Conservation (phyloP, 805 yeast genomes). For the Novakomyces olei region DNA sequence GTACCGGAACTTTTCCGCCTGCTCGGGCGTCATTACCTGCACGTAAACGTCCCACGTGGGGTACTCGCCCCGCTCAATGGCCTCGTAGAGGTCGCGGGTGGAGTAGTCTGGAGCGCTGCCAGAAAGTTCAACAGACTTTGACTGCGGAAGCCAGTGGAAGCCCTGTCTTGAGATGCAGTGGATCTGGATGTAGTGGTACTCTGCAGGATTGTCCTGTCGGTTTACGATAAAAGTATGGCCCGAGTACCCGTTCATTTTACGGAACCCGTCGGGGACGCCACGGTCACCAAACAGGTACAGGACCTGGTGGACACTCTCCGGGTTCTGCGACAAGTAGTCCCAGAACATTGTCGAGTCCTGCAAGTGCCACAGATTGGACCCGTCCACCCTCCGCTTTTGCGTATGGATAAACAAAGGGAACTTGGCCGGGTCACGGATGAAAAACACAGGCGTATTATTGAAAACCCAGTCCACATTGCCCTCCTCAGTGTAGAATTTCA, state of each 20-base stretch:
- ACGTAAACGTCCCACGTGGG: conserved; percentile 75
- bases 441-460: conserved; percentile 71
- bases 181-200: conserved; percentile 53
- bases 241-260: conserved; percentile 68
- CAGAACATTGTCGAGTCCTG: conserved; percentile 67
- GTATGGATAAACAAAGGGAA: conserved; percentile 79
- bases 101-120: conserved; percentile 66
- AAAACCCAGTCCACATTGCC: conserved; percentile 70
- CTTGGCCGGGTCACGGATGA: conserved; percentile 64
- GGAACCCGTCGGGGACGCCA: conserved; percentile 55
- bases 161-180: conserved; percentile 52
- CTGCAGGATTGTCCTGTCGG: conserved; percentile 15
- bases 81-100: conserved; percentile 56
- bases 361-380: conserved; percentile 39
- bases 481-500: conserved; percentile 62
- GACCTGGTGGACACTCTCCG: conserved; percentile 55
- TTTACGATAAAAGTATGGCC: conserved; percentile 66
- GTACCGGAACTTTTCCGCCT: conserved; percentile 53
- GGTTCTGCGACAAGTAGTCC: conserved; percentile 58
- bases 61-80: conserved; percentile 52
- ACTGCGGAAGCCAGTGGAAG: conserved; percentile 22
- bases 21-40: conserved; percentile 68
- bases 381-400: conserved; percentile 65
- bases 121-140: conserved; percentile 26
- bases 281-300: conserved; percentile 54